Percentiles rank a stretch among this genome's conserved stretches.
Evolutionary conservation across 805 yeast genomes (phyloP).

Genomic region (Candida silvicultrix): DNA sequence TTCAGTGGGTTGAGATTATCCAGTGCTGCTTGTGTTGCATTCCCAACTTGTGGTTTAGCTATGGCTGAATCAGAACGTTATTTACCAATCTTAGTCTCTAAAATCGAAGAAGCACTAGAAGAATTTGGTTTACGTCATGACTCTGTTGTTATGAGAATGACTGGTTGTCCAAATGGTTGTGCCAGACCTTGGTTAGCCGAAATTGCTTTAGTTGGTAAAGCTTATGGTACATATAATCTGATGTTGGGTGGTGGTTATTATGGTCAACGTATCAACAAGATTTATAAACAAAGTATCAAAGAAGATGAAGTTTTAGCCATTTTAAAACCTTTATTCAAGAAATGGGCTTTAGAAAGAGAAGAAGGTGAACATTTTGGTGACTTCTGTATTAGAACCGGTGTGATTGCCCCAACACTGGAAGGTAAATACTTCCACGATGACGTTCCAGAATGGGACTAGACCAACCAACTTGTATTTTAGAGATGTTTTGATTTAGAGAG

Average conservation of each 20-base stretch:
- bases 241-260: constrained; percentile 95
- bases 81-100: constrained; percentile 73
- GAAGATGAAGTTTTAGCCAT: constrained; percentile 81
- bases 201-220: constrained; percentile 92
- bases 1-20: constrained; percentile 82
- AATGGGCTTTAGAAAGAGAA: constrained; percentile 87
- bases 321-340: constrained; percentile 81
- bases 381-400: constrained; percentile 80
- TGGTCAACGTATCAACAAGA: constrained; percentile 88
- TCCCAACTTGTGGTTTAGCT: constrained; percentile 98
- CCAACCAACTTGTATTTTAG: neutral
- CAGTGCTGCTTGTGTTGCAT: constrained; percentile 95
- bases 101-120: constrained; percentile 81
- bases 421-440: constrained; percentile 95
- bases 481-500: neutral
- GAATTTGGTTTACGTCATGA: constrained; percentile 92
- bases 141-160: constrained; percentile 94
- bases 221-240: constrained; percentile 86
- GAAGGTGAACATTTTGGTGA: constrained; percentile 97
- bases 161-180: constrained; percentile 98
- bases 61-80: constrained; percentile 96
- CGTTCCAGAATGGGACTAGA: constrained; percentile 74
- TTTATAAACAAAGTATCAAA: constrained; percentile 79
- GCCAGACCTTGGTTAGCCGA: constrained; percentile 98
- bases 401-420: constrained; percentile 81